Evolutionary conservation across 2,329 filamentous ascomycete species (phyloP).

Genomic region (Ophiostoma sp.): DNA sequence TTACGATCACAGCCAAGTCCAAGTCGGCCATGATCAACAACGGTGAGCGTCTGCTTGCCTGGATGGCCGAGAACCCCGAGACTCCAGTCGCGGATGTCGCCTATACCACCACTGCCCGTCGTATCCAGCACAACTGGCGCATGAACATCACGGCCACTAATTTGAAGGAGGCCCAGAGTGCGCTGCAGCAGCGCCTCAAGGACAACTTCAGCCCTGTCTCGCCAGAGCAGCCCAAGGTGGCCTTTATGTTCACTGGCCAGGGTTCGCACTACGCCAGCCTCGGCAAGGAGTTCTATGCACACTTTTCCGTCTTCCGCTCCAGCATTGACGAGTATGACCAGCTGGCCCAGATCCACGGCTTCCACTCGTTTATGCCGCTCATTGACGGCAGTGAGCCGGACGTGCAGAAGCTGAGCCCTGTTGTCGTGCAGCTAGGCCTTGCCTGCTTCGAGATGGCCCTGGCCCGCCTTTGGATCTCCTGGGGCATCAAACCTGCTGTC

Average conservation of each 20-base stretch:
- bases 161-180: slow-evolving; percentile 39
- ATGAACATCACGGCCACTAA: slow-evolving; percentile 44
- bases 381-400: slow-evolving; percentile 43
- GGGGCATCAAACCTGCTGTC: slow-evolving; percentile 50
- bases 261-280: slow-evolving; percentile 50
- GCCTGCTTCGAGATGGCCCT: slow-evolving; percentile 54
- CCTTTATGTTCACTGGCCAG: slow-evolving; percentile 53
- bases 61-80: slow-evolving; percentile 48
- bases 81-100: slow-evolving; percentile 53
- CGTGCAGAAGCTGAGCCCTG: slow-evolving; percentile 43
- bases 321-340: slow-evolving; percentile 54
- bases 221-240: slow-evolving; percentile 43
- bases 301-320: slow-evolving; percentile 44
- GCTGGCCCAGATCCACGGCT: slow-evolving; percentile 45
- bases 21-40: slow-evolving; percentile 55
- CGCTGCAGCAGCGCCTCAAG: slow-evolving; percentile 40
- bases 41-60: slow-evolving; percentile 48
- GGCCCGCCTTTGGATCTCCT: slow-evolving; percentile 50
- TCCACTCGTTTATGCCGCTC: slow-evolving; percentile 52
- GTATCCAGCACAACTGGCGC: slow-evolving; percentile 55
- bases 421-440: slow-evolving; percentile 51
- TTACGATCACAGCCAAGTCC: slow-evolving; percentile 54
- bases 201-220: slow-evolving; percentile 41
- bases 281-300: slow-evolving; percentile 46
- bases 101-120: slow-evolving; percentile 63